Conservation (phyloP, 495 filamentous ascomycete species). For the Penicillium herquei region DNA sequence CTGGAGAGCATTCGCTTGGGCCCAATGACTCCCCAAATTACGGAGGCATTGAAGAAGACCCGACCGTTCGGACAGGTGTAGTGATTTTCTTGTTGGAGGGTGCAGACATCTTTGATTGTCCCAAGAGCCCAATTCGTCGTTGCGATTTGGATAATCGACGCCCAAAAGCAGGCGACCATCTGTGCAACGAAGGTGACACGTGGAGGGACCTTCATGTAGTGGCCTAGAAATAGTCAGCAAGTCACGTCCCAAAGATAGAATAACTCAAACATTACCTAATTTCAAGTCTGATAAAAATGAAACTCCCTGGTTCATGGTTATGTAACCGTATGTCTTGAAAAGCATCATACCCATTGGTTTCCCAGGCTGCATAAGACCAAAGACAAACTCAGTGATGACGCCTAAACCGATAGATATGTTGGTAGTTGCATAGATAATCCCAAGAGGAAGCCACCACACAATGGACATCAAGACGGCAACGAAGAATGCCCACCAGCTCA, state of each 20-base stretch:
- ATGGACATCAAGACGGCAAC: conserved; percentile 47
- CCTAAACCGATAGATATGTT: conserved; percentile 56
- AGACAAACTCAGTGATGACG: conserved; percentile 61
- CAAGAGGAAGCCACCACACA: conserved; percentile 53
- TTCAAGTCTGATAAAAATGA: conserved; percentile 54
- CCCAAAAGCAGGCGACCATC: conserved; percentile 54
- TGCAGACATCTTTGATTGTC: conserved; percentile 53
- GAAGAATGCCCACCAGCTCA: conserved; percentile 55
- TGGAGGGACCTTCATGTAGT: conserved; percentile 68
- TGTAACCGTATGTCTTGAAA: conserved; percentile 62
- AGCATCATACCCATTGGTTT: conserved; percentile 64
- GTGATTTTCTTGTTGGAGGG: conserved; percentile 45
- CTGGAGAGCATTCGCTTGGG: conserved; percentile 51
- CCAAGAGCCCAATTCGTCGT: conserved; percentile 63
- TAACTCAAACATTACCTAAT: conserved; percentile 22
- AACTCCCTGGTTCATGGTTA: conserved; percentile 56
- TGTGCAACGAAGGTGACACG: conserved; percentile 58
- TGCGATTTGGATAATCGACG: conserved; percentile 56
- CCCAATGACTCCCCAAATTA: conserved; percentile 57
- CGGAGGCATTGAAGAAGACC: conserved; percentile 57
- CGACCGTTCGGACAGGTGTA: conserved; percentile 62
- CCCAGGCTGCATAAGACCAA: conserved; percentile 63
- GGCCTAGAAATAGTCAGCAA: conserved; percentile 32
- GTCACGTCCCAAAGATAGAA: background rate
- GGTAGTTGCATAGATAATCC: conserved; percentile 53